Evolutionary conservation across 1,284 basidiomycete species (phyloP), one percentile per base, ranked within the genome.

Genomic region (Melampsora larici-populina): DNA sequence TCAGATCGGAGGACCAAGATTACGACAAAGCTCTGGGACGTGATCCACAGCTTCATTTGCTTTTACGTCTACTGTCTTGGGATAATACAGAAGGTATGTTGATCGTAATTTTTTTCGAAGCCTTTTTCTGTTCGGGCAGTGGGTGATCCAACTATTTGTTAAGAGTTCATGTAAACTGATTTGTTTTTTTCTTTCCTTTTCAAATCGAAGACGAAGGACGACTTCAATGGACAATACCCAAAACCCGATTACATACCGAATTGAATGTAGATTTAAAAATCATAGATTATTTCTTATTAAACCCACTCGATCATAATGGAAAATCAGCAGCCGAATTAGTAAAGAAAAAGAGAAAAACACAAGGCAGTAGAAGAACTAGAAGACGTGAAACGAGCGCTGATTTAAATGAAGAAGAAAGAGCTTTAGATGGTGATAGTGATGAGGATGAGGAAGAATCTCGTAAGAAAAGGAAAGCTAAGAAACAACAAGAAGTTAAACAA

Each of bases 11-110:
- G 62, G 88, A 85, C 71, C 89, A 93, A 74, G 89, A 91, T 74
- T 88, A 90, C 73, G 89, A 89, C 6, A 85, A 89, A n/a, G 92
- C 91, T 0, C 90, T 90, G 0, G 90, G 89, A 31, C 90, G 88
- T 81, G 89, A 95, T 81, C 86, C 89, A 4, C 87, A 90, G 76
- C 85, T 97, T 79, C 93, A 93, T 82, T 87, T 97, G 11, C 84
- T 97, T 79, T 91, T 95, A 83, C 88, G 60, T 46, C 43, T 72
- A 18, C 26, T 77, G 13, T 49, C n/a, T 15, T 60, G 65, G 64
- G 74, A 81, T 90, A 91, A 88, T 79, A 87, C 87, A 31, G 88
- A 73, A 78, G 29, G 74, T 66, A 55, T 4, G 24, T 63, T 70
- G 77, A 48, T 78, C 29, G 55, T 9, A 7, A 60, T 26, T 5